A percentile compares a stretch with the other conserved stretches of the same genome.
These are phyloP conservation scores for Vaccinium darrowii DNA, from an alignment of 148 eudicot species.

Conservation along the genomic window DNA sequence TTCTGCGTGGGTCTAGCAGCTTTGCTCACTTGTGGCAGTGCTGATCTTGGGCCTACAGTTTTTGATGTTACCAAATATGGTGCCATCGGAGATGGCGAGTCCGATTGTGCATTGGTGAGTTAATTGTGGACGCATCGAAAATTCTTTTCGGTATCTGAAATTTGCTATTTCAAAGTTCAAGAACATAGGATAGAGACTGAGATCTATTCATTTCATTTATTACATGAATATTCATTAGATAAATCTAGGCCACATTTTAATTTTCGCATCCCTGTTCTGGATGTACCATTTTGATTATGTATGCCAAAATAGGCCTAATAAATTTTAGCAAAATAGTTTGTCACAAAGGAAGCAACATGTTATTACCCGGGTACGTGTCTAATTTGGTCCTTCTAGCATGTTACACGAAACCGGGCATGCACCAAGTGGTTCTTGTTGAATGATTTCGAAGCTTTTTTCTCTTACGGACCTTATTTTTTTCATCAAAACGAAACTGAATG, in stretches of 20 bases:
- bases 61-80: slow-evolving; percentile 44
- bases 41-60: slow-evolving; percentile 16
- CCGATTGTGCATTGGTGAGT: slow-evolving; percentile 32
- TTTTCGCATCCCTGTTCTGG: background rate
- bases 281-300: background rate
- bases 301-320: background rate
- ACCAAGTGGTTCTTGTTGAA: no score
- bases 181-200: background rate
- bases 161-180: background rate
- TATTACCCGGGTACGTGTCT: background rate
- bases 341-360: background rate
- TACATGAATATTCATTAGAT: background rate
- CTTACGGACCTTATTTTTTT: no score
- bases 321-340: background rate
- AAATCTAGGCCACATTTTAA: background rate
- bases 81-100: slow-evolving; percentile 37
- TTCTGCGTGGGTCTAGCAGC: slow-evolving; percentile 31
- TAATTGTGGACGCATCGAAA: background rate
- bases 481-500: background rate
- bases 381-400: background rate
- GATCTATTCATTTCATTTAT: background rate
- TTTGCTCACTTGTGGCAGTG: slow-evolving; percentile 28
- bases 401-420: background rate
- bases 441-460: no score
- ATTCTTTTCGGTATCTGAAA: background rate